These are phyloP conservation scores for Syncephalis fuscata DNA, from an alignment of 371 early-diverging fungal species.

Conservation along the genomic window DNA sequence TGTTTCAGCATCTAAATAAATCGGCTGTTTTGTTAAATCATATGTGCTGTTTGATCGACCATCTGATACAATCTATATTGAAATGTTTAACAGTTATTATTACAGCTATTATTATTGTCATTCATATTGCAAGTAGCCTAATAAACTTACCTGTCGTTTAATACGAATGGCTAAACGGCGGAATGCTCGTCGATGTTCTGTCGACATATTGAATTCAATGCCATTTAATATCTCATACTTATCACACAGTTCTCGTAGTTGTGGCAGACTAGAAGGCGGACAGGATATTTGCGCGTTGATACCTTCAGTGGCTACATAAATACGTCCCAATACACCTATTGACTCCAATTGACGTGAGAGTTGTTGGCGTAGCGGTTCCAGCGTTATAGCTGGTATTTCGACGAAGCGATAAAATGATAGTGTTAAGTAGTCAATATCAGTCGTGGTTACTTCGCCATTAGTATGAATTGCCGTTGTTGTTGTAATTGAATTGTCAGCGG, in stretches of 20 bases:
- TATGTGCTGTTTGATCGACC: slow-evolving; percentile 23
- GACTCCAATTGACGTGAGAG: slow-evolving; percentile 24
- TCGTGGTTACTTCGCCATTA: background rate
- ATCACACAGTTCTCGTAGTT: slow-evolving; percentile 20
- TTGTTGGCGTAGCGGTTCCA: slow-evolving; percentile 24
- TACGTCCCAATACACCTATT: slow-evolving; percentile 41
- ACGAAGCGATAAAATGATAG: slow-evolving; percentile 59
- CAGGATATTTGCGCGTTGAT: slow-evolving; percentile 63
- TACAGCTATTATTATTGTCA: no score
- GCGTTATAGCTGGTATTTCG: slow-evolving; percentile 14
- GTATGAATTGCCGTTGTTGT: no score
- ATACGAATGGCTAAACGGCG: slow-evolving; percentile 39
- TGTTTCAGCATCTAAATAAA: slow-evolving; percentile 34
- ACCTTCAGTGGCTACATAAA: slow-evolving; percentile 50
- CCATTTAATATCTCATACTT: slow-evolving; percentile 12
- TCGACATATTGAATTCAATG: slow-evolving; percentile 41
- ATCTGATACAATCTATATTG: slow-evolving; percentile 31
- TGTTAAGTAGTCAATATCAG: slow-evolving; percentile 25
- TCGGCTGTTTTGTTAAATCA: slow-evolving; percentile 37
- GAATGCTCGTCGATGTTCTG: slow-evolving; percentile 41
- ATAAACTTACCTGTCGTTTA: slow-evolving; percentile 33
- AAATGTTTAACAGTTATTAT: background rate
- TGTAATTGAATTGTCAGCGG: no score
- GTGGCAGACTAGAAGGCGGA: slow-evolving; percentile 21
- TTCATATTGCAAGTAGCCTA: no score